These are phyloP conservation scores for Exserohilum turcica DNA, from an alignment of 2,329 filamentous ascomycete species.

Conservation along the genomic window DNA sequence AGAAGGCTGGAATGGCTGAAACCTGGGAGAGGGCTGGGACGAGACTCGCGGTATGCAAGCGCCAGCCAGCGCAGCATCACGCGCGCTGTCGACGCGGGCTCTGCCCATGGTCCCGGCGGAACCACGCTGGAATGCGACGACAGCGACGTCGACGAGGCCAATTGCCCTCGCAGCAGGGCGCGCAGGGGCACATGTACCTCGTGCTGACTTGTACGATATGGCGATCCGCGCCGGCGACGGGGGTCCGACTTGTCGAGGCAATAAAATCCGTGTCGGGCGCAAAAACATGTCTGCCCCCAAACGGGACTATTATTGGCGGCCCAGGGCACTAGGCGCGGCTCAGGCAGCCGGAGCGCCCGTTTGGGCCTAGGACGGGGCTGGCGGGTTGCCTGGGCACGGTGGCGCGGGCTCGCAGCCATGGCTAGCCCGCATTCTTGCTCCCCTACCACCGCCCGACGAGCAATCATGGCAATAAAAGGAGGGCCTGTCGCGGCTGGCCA, in stretches of 20 bases:
- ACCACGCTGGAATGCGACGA: too few relatives aligned
- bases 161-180: background rate
- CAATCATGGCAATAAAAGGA: constrained; percentile 24
- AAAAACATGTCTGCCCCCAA: constrained; percentile 12
- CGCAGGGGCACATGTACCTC: background rate
- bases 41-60: background rate
- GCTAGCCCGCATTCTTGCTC: constrained; percentile 21
- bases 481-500: constrained; percentile 13
- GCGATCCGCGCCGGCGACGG: background rate
- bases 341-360: background rate
- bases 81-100: background rate
- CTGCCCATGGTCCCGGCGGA: background rate
- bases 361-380: constrained; percentile 9
- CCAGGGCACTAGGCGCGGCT: constrained; percentile 9
- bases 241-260: background rate
- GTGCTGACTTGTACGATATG: background rate
- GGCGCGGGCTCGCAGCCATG: constrained; percentile 24
- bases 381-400: constrained; percentile 32
- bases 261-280: constrained; percentile 16
- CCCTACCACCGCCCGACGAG: constrained; percentile 16
- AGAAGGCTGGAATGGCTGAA: constrained; percentile 1
- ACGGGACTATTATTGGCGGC: constrained; percentile 21
- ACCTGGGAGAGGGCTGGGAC: constrained; percentile 7
- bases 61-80: background rate
- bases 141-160: background rate